A percentile compares a stretch with the other conserved stretches of the same genome.
phyloP scores from a whole-genome alignment of 306 rosid species.

The Vachellia pachyceras region DNA sequence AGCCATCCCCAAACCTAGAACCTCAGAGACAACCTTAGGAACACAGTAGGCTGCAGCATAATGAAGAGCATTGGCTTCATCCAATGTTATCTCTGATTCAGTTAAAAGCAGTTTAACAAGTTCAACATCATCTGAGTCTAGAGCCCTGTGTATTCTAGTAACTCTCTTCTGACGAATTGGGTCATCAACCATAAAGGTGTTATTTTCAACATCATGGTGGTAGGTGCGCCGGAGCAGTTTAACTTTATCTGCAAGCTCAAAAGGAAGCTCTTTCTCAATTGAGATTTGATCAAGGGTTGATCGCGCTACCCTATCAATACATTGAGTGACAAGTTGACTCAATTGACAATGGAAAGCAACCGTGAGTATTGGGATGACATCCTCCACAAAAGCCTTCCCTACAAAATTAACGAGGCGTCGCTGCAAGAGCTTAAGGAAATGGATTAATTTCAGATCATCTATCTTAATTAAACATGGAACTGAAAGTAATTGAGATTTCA shows the following conservation, averaged over 20 bases:
- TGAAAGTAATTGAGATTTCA: slow-evolving; percentile 20
- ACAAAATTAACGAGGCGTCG: slow-evolving; percentile 81
- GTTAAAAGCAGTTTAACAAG: slow-evolving; percentile 75
- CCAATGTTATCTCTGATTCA: slow-evolving; percentile 72
- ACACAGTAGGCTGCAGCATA: slow-evolving; percentile 93
- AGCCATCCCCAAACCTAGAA: slow-evolving; percentile 69
- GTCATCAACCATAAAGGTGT: slow-evolving; percentile 42
- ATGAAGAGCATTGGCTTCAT: slow-evolving; percentile 88
- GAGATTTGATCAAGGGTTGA: slow-evolving; percentile 75
- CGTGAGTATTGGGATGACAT: slow-evolving; percentile 73
- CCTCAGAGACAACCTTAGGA: slow-evolving; percentile 87
- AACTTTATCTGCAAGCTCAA: slow-evolving; percentile 58
- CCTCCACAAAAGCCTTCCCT: slow-evolving; percentile 86
- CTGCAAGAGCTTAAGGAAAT: slow-evolving; percentile 57
- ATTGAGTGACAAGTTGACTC: slow-evolving; percentile 62
- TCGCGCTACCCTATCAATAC: slow-evolving; percentile 75
- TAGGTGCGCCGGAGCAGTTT: slow-evolving; percentile 50
- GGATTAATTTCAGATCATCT: slow-evolving; percentile 21
- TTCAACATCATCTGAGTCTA: slow-evolving; percentile 93
- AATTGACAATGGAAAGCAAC: slow-evolving; percentile 78
- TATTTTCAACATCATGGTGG: slow-evolving; percentile 50
- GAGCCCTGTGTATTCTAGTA: slow-evolving; percentile 75
- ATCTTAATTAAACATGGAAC: slow-evolving; percentile 40
- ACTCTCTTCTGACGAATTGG: slow-evolving; percentile 61
- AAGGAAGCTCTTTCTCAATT: slow-evolving; percentile 81